Conservation (phyloP, 1,284 basidiomycete genomes). For the Ceratobasidium sp. region DNA sequence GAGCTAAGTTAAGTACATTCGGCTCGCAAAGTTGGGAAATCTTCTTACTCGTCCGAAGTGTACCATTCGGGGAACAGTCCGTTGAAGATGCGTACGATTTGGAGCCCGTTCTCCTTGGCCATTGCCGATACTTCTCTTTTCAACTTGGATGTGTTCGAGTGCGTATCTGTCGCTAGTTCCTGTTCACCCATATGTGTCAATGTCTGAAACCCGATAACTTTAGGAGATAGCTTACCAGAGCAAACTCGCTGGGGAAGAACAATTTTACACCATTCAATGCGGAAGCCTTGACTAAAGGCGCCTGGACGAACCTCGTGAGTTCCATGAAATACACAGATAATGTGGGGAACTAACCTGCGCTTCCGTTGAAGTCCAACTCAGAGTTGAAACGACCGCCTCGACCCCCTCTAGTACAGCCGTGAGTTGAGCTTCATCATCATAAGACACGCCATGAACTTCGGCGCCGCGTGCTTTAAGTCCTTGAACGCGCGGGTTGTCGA, state of each 20-base stretch:
- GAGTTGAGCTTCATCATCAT: conserved; percentile 32
- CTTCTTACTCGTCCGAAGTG: conserved; percentile 20
- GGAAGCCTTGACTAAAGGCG: conserved; percentile 21
- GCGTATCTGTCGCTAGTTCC: conserved; percentile 18
- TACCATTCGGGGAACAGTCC: conserved; percentile 40
- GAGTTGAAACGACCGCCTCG: conserved; percentile 27
- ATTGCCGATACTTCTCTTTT: conserved; percentile 12
- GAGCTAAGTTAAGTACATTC: background rate
- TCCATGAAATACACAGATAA: background rate
- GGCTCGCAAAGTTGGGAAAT: too few species aligned
- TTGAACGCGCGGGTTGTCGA: conserved; percentile 18
- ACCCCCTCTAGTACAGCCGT: background rate
- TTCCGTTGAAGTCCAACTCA: conserved; percentile 22
- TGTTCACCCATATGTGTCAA: background rate
- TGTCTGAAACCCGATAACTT: background rate
- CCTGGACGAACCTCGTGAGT: background rate
- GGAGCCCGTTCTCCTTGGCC: conserved; percentile 6
- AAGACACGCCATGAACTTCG: conserved; percentile 1
- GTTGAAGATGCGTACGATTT: conserved; percentile 21
- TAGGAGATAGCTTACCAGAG: background rate
- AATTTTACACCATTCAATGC: conserved; percentile 10
- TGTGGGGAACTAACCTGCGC: conserved; percentile 3
- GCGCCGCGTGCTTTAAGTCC: conserved; percentile 12
- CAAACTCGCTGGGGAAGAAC: conserved; percentile 40
- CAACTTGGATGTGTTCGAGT: conserved; percentile 24